Percentiles rank a stretch among this genome's conserved stretches.
These are phyloP conservation scores for Mycothermus thermophilus DNA, from an alignment of 495 filamentous ascomycete species.

Conservation along the genomic window DNA sequence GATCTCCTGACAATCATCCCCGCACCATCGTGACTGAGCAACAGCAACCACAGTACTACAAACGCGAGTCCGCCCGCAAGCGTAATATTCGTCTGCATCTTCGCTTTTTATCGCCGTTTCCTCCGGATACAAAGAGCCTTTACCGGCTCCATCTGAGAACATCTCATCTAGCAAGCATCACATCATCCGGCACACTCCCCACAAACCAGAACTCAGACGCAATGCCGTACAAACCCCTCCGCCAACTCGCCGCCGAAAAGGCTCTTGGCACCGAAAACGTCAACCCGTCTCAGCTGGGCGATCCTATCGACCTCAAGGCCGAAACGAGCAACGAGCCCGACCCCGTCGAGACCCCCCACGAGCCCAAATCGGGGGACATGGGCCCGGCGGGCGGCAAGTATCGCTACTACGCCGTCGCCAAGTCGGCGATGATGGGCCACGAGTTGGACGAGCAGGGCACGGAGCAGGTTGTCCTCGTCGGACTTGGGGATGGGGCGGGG, in stretches of 20 bases:
- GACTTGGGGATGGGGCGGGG: constrained; percentile 9
- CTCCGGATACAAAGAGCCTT: no score
- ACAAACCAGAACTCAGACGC: no score
- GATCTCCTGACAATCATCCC: no score
- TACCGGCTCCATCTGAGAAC: no score
- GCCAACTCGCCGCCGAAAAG: constrained; percentile 22
- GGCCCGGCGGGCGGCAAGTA: no score
- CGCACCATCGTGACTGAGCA: no score
- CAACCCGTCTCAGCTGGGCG: constrained; percentile 29
- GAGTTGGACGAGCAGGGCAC: neutral
- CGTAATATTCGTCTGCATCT: no score
- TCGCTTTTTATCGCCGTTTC: no score
- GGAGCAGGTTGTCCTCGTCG: constrained; percentile 4
- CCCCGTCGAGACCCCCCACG: neutral
- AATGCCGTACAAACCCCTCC: constrained; percentile 12
- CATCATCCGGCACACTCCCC: no score
- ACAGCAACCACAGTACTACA: no score
- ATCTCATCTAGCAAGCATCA: no score
- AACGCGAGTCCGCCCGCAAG: no score
- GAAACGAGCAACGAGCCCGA: constrained; percentile 19
- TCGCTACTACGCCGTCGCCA: neutral
- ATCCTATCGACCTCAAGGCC: constrained; percentile 28
- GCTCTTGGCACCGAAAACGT: constrained; percentile 19
- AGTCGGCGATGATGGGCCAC: neutral
- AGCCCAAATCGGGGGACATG: neutral